Percentiles rank a stretch among this genome's conserved stretches.
phyloP scores from a whole-genome alignment of 2,329 filamentous ascomycete genomes.

The Elsinoe batatas region DNA sequence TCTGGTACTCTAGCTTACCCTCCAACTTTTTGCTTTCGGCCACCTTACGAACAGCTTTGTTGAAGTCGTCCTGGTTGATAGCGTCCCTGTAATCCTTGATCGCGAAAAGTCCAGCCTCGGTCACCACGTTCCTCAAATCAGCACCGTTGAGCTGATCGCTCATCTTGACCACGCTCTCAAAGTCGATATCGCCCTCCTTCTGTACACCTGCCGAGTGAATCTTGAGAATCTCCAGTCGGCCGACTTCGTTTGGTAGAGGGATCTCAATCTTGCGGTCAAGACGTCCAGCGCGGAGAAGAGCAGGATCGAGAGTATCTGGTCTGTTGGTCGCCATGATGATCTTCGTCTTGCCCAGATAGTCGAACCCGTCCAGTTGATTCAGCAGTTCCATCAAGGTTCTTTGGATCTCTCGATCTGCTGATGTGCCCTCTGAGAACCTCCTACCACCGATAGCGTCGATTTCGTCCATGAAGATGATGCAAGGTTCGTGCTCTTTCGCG shows the following conservation, averaged over 20 bases:
- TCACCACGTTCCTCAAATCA: slow-evolving; percentile 94
- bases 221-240: slow-evolving; percentile 92
- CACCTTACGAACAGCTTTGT: slow-evolving; percentile 96
- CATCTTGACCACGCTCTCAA: slow-evolving; percentile 99
- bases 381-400: slow-evolving; percentile 96
- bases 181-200: slow-evolving; percentile 91
- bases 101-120: slow-evolving; percentile 91
- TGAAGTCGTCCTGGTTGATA: slow-evolving; percentile 98
- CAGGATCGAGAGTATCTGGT: slow-evolving; percentile 90
- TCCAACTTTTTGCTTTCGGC: slow-evolving; percentile 97
- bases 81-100: slow-evolving; percentile 97
- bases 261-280: slow-evolving; percentile 98
- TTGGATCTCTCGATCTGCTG: slow-evolving; percentile 95
- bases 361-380: slow-evolving; percentile 97
- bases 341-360: slow-evolving; percentile 98
- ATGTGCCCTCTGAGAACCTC: slow-evolving; percentile 93
- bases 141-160: slow-evolving; percentile 96
- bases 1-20: slow-evolving; percentile 91
- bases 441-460: slow-evolving; percentile 97
- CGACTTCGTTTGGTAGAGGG: slow-evolving; percentile 91
- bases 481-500: slow-evolving; percentile 97
- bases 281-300: slow-evolving; percentile 81
- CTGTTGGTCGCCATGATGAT: slow-evolving; percentile 99
- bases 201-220: slow-evolving; percentile 84
- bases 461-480: slow-evolving; percentile 99